Percentiles rank a stretch among this genome's conserved stretches.
Evolutionary conservation across 1,284 basidiomycete species (phyloP).

Genomic region (Cystodermella granulosa): DNA sequence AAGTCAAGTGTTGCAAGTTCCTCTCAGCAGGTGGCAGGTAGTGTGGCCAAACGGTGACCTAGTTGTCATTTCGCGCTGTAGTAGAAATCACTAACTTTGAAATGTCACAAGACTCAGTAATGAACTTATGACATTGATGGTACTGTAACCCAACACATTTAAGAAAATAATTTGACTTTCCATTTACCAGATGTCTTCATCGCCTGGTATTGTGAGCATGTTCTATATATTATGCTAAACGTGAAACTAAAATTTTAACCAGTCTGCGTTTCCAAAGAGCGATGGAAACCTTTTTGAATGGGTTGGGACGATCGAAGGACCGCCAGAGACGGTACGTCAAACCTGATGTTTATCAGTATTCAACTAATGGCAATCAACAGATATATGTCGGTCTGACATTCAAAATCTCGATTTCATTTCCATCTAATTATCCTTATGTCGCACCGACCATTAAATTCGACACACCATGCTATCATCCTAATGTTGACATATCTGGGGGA

Average conservation of each 20-base stretch:
- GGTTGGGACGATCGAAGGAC: conserved; percentile 78
- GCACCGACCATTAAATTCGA: conserved; percentile 77
- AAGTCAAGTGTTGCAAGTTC: conserved; percentile 53
- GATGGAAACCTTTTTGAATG: conserved; percentile 80
- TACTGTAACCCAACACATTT: conserved; percentile 23
- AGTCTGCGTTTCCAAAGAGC: conserved; percentile 81
- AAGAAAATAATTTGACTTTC: conserved; percentile 1
- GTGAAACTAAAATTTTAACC: conserved; percentile 6
- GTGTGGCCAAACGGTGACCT: conserved; percentile 74
- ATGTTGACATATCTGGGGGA: conserved; percentile 73
- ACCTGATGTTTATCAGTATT: conserved; percentile 1
- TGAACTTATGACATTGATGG: conserved; percentile 83
- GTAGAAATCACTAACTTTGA: conserved; percentile 9
- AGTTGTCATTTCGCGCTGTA: conserved; percentile 2
- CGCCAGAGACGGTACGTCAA: conserved; percentile 61
- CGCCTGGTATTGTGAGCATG: conserved; percentile 68
- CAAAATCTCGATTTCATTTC: conserved; percentile 76
- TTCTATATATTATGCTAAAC: conserved; percentile 1
- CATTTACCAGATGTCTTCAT: conserved; percentile 67
- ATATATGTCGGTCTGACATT: conserved; percentile 73
- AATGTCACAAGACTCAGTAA: conserved; percentile 54
- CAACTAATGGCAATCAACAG: conserved; percentile 35
- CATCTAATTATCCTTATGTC: conserved; percentile 78
- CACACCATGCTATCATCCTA: conserved; percentile 80
- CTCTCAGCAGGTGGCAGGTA: conserved; percentile 57